Base-by-base conservation (phyloP, 768 basidiomycete genomes). In the Trametes villosa region DNA sequence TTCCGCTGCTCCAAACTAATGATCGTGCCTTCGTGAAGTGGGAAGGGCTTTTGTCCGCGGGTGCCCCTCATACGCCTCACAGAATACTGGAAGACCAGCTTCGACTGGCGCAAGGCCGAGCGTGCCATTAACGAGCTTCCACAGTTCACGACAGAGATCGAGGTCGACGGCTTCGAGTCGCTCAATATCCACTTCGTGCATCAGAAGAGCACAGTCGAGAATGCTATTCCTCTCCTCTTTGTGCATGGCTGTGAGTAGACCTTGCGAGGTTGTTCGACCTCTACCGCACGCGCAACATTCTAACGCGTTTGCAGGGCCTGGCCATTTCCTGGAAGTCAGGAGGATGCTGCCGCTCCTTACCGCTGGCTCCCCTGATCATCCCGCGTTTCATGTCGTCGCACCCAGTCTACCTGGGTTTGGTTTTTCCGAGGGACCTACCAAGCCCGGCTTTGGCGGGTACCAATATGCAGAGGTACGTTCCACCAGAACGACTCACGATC, bases 381-480 rank as follows among this genome's bases (percentile, higher is more conserved):
- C 86, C 0, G 81, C 77, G 49, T 88, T 88, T 67, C 84, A 88
- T 60, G 83, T 89, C 22, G 84, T 89, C 0, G 82, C 81, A 0
- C 65, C 80, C 31, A 82, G 86, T 64, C 65, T 88, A 11, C 87
- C 86, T 17, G 85, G 84, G 0, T 88, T 72, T 68, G 86, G 85
- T 0, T 88, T 86, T 69, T 87, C 86, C 0, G 78, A 84, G 41
- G 83, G 79, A 0, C 80, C 83, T 0, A 80, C 69, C 44, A 81
- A 81, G 66, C 76, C 76, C 59, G 84, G 85, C 0, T 88, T 88
- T 63, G 65, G 62, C 4, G 29, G 72, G 0, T 59, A 67, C 20
- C 85, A 86, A 49, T 85, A 81, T 54, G 85, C 84, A 2, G 84
- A 87, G 73, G 86, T 22, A 38, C 33, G 33, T 26, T 5, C 2